Percentiles rank a stretch among this genome's conserved stretches.
phyloP scores from a whole-genome alignment of 2,329 filamentous ascomycete species.

The Aspergillus sp. region DNA sequence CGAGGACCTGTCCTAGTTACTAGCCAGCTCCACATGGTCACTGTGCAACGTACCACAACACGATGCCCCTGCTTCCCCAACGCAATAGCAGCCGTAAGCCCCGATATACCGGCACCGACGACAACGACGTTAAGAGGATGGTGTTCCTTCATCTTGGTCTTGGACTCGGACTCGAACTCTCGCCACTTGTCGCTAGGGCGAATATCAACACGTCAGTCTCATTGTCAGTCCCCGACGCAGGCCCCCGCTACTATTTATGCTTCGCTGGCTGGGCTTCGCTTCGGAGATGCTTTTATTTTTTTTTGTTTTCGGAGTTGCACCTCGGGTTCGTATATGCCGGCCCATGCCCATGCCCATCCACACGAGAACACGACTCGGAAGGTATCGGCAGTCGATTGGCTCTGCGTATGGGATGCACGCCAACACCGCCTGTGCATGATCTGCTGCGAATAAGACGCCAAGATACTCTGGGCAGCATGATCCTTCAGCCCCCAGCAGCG shows the following conservation, averaged over 20 bases:
- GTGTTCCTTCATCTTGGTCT: not conserved
- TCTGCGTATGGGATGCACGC: not conserved
- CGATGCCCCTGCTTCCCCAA: slow-evolving; percentile 38
- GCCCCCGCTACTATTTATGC: not conserved
- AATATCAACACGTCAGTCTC: not conserved
- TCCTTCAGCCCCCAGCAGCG: not conserved
- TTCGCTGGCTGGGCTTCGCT: not conserved
- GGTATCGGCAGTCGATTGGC: not conserved
- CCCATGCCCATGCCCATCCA: not conserved
- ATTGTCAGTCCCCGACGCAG: not conserved
- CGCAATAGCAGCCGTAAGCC: slow-evolving; percentile 38
- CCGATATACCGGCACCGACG: slow-evolving; percentile 41
- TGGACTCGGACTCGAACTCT: not conserved
- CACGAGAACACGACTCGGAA: not conserved
- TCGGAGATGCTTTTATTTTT: not conserved
- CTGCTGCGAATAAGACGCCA: not conserved
- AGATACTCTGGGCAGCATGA: not conserved
- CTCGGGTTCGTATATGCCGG: not conserved
- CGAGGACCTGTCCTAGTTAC: slow-evolving; percentile 31
- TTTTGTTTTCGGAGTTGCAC: not conserved
- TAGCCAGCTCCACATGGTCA: not conserved
- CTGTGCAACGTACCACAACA: slow-evolving; percentile 33
- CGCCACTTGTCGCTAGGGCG: not conserved
- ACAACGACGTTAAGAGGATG: slow-evolving; percentile 29
- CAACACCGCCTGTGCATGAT: not conserved